Base-by-base conservation (phyloP, 2,329 filamentous ascomycete genomes). In the Arthroderma sp. region DNA sequence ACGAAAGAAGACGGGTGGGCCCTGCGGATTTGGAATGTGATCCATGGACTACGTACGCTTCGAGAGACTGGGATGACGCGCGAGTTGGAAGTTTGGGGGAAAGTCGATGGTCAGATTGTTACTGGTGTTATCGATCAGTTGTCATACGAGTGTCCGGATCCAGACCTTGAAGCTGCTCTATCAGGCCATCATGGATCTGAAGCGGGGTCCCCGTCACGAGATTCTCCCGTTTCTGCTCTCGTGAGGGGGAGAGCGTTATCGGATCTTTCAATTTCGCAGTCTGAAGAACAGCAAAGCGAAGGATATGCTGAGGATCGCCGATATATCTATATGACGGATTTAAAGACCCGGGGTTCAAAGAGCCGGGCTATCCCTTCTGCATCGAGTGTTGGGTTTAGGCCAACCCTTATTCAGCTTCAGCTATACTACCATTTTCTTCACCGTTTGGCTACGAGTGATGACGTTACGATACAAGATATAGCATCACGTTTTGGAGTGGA, bases 101-200 rank as follows among this genome's bases (percentile, higher is more conserved):
- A 83, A 8, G 62, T 95, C 1, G 80, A 91, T 46, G 86, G 82
- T 1, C 77, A 93, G 54, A 69, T 95, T 22, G 79, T 96, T 48
- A 91, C 85, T 54, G 91, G 91, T 1, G 69, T 96, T 41, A 93
- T 98, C 50, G 91, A 98, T 58, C 80, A 88, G 54, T 64, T 96
- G 10, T 86, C 80, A 45, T 83, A 83, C 54, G 70, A 78, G 15
- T 86, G 86, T 54, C 86, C 87, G 0, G 82, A 93, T 52, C 66
- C 74, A 0, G 74, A 77, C 28, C 74, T 84, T 6, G 84, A 91
- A 58, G 68, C 75, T 29, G 68, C 79, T 40, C 58, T 67, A 38
- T 59, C 61, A 28, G 61, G 65, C 32, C 8, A 11, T 8, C 8
- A 34, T 34, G 32, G 11, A 34, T 9, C 11, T 11, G 32, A 8